Evolutionary conservation across 139 green algal genomes (phyloP).

Genomic region (Zygnema circumcarinatum): DNA sequence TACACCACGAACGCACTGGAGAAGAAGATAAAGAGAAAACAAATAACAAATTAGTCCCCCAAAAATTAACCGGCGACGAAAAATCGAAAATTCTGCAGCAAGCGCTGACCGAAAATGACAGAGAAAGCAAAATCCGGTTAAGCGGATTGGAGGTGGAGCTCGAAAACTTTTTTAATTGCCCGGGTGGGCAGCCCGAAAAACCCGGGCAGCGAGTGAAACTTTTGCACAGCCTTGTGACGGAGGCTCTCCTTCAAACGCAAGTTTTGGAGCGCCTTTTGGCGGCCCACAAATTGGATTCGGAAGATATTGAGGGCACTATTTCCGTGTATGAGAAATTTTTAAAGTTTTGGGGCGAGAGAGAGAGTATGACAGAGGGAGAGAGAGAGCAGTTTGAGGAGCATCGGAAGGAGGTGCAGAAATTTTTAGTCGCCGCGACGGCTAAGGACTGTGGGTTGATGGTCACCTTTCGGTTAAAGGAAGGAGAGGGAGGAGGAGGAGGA

Average conservation of each 20-base stretch:
- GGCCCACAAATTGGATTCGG: constrained; percentile 69
- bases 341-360: neutral
- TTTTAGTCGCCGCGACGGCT: constrained; percentile 75
- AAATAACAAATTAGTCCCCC: too few species aligned
- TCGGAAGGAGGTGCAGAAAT: constrained; percentile 66
- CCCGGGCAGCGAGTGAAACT: constrained; percentile 42
- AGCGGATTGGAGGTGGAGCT: neutral
- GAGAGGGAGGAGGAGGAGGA: neutral
- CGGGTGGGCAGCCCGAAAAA: constrained; percentile 16
- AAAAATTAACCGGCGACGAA: too few species aligned
- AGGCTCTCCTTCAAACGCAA: constrained; percentile 44
- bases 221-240: constrained; percentile 10
- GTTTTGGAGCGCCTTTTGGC: constrained; percentile 65
- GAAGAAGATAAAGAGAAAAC: neutral
- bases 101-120: too few species aligned
- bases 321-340: constrained; percentile 49
- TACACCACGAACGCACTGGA: neutral
- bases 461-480: constrained; percentile 60
- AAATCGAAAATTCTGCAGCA: too few species aligned
- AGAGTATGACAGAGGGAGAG: constrained; percentile 29
- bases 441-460: constrained; percentile 90
- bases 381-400: constrained; percentile 44
- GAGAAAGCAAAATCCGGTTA: too few species aligned
- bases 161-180: neutral
- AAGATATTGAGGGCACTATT: constrained; percentile 70